A percentile compares a stretch with the other conserved stretches of the same genome.
Conservation (phyloP, 495 filamentous ascomycete species). For the Evernia prunastri region DNA sequence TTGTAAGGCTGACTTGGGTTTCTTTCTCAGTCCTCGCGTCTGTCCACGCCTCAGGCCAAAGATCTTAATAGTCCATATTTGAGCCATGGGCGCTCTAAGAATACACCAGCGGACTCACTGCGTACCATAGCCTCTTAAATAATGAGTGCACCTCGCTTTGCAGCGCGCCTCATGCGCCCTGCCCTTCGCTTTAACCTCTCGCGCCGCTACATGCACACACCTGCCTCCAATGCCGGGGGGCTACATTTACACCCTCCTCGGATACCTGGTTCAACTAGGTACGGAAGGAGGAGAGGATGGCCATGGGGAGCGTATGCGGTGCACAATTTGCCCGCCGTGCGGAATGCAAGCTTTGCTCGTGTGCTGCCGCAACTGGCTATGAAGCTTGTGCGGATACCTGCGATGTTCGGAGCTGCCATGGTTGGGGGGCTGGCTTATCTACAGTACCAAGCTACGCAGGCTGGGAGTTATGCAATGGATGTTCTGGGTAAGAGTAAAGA, state of each 20-base stretch:
- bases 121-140: conserved; percentile 15
- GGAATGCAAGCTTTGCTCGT: conserved; percentile 78
- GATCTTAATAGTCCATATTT: too few species aligned
- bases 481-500: conserved; percentile 66
- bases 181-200: conserved; percentile 36
- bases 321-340: conserved; percentile 78
- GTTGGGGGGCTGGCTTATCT: conserved; percentile 84
- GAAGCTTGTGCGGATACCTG: conserved; percentile 80
- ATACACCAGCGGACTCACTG: conserved; percentile 25
- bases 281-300: conserved; percentile 58
- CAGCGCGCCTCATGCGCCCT: conserved; percentile 11
- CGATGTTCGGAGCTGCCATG: conserved; percentile 82
- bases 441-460: conserved; percentile 92
- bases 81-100: conserved; percentile 13
- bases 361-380: conserved; percentile 81
- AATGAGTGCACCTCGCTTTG: conserved; percentile 14
- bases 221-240: conserved; percentile 56
- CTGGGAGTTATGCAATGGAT: conserved; percentile 81
- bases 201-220: conserved; percentile 56
- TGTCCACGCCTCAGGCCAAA: too few species aligned
- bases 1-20: neutral
- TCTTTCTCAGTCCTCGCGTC: neutral
- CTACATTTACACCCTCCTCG: conserved; percentile 48
- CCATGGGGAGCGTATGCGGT: conserved; percentile 67
- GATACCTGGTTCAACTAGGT: conserved; percentile 50